phyloP scores from a whole-genome alignment of 2,329 filamentous ascomycete genomes.

The Cryphonectria parasitica region DNA sequence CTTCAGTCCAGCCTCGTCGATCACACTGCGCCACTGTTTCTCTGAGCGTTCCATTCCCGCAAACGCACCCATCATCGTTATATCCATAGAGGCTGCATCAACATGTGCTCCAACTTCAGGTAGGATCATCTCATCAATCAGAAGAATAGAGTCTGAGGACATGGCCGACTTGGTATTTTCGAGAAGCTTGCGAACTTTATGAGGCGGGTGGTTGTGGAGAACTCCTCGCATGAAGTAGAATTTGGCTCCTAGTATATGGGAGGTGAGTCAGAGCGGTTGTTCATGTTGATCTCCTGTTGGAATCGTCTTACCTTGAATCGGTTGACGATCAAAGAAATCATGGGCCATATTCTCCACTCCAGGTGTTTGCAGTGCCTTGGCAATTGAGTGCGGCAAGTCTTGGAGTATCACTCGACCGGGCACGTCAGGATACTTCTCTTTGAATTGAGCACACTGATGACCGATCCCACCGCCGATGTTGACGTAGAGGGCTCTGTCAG shows the following conservation, averaged over 20 bases:
- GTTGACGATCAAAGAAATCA: constrained; percentile 18
- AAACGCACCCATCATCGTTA: constrained; percentile 32
- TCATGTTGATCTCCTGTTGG: no score
- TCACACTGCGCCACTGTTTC: constrained; percentile 25
- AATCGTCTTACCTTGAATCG: constrained; percentile 13
- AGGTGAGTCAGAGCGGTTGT: no score
- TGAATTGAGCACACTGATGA: constrained; percentile 14
- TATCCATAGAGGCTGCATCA: constrained; percentile 27
- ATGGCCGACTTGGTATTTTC: constrained; percentile 28
- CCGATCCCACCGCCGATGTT: constrained; percentile 20
- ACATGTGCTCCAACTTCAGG: constrained; percentile 24
- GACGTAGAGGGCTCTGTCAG: no score
- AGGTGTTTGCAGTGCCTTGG: constrained; percentile 6
- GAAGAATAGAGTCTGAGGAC: constrained; percentile 27
- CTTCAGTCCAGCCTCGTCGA: background rate
- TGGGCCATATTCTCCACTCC: constrained; percentile 19
- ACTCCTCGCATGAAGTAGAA: constrained; percentile 31
- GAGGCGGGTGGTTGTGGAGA: constrained; percentile 30
- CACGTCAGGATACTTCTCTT: background rate
- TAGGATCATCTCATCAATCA: constrained; percentile 31
- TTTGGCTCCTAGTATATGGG: background rate
- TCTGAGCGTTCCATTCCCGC: constrained; percentile 31
- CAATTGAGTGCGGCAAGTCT: constrained; percentile 10
- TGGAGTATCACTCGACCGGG: constrained; percentile 19
- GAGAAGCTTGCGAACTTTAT: constrained; percentile 29